Evolutionary conservation across 176 grass and related monocot species (phyloP).

Genomic region (Pontederia paniculata): DNA sequence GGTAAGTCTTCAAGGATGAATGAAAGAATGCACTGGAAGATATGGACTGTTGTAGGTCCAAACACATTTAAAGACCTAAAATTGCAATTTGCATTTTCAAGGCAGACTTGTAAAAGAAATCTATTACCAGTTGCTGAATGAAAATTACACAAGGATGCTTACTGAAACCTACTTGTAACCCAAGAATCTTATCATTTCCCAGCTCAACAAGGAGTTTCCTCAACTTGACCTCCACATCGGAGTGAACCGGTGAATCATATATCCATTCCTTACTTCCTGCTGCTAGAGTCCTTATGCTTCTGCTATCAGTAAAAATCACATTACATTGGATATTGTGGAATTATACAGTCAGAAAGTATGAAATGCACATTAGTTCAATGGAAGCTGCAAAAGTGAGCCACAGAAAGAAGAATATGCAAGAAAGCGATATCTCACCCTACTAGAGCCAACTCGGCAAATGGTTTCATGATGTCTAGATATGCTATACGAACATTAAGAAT

Average conservation of each 20-base stretch:
- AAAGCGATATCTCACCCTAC: conserved; percentile 48
- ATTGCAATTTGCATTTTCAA: too few species aligned
- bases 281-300: conserved; percentile 28
- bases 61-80: too few species aligned
- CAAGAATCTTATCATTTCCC: conserved; percentile 86
- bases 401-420: conserved; percentile 7
- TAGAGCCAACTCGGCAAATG: conserved; percentile 92
- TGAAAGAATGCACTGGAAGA: too few species aligned
- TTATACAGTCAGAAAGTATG: background rate
- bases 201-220: conserved; percentile 58
- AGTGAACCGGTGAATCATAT: conserved; percentile 73
- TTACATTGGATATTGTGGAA: conserved; percentile 1
- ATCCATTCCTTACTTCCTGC: conserved; percentile 50
- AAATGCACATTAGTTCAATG: background rate
- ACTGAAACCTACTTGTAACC: conserved; percentile 63
- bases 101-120: background rate
- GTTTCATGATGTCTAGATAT: conserved; percentile 94
- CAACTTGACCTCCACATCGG: conserved; percentile 74
- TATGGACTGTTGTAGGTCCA: too few species aligned
- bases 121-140: background rate
- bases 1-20: too few species aligned
- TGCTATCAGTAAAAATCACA: conserved; percentile 27
- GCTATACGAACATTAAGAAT: conserved; percentile 73
- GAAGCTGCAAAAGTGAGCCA: background rate
- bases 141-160: background rate